Evolutionary conservation across 2,329 filamentous ascomycete species (phyloP).

Genomic region (Colletotrichum horii): DNA sequence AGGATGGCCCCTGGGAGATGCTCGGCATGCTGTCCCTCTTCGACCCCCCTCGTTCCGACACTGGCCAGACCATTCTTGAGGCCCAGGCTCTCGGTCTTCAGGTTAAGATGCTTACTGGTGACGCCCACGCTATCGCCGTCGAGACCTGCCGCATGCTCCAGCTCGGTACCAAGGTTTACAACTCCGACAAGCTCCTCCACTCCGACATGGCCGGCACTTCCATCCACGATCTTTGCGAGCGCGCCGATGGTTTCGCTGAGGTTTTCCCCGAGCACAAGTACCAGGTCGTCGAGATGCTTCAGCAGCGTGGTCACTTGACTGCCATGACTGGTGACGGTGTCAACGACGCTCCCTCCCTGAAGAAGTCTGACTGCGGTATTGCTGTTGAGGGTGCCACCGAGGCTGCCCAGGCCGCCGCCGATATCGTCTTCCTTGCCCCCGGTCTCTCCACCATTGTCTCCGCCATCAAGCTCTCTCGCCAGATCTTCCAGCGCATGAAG

Average conservation of each 20-base stretch:
- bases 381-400: conserved; percentile 75
- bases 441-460: conserved; percentile 75
- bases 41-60: conserved; percentile 80
- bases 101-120: conserved; percentile 84
- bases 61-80: conserved; percentile 78
- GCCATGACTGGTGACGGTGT: conserved; percentile 81
- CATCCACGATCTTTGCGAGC: conserved; percentile 78
- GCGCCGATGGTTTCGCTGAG: conserved; percentile 75
- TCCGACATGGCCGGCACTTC: conserved; percentile 75
- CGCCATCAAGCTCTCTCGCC: conserved; percentile 75
- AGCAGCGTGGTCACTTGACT: conserved; percentile 74
- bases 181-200: conserved; percentile 78
- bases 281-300: conserved; percentile 77
- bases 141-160: conserved; percentile 85
- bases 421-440: conserved; percentile 77
- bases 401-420: conserved; percentile 74
- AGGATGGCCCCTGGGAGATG: conserved; percentile 74
- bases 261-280: conserved; percentile 81
- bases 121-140: conserved; percentile 80
- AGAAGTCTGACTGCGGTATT: conserved; percentile 78
- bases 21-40: conserved; percentile 82
- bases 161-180: conserved; percentile 81
- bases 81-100: conserved; percentile 77
- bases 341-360: conserved; percentile 75
- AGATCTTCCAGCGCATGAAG: conserved; percentile 83